Evolutionary conservation across 2,329 filamentous ascomycete species (phyloP).

Genomic region (Aspergillus udagawae): DNA sequence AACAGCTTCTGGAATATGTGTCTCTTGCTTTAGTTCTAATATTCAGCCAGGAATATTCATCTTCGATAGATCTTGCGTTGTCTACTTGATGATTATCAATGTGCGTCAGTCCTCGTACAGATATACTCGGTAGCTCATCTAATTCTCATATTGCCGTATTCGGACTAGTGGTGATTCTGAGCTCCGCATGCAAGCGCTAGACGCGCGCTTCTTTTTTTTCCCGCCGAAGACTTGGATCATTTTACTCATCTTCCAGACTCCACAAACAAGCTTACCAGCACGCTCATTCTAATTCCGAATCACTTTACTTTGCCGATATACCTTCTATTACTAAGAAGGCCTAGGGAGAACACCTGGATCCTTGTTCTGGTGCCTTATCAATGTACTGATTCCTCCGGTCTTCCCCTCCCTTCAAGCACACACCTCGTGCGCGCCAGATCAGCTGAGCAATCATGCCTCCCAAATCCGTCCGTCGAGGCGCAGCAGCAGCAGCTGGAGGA

Average conservation of each 20-base stretch:
- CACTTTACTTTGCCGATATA: too few relatives aligned
- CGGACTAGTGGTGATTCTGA: not conserved
- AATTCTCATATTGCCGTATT: not conserved
- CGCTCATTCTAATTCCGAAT: not conserved
- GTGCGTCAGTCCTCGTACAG: not conserved
- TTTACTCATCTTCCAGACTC: not conserved
- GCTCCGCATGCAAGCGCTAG: not conserved
- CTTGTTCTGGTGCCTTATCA: not conserved
- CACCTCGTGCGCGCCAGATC: conserved; percentile 3
- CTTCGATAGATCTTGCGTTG: not conserved
- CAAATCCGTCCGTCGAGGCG: conserved; percentile 27
- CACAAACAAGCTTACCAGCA: not conserved
- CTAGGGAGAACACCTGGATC: not conserved
- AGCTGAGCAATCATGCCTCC: conserved; percentile 27
- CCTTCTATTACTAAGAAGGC: not conserved
- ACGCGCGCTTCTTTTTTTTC: conserved; percentile 6
- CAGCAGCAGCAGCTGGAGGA: conserved; percentile 11
- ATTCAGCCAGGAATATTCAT: not conserved
- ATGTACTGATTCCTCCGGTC: not conserved
- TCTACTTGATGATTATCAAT: not conserved
- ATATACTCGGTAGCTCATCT: too few relatives aligned
- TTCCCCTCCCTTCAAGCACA: conserved; percentile 2
- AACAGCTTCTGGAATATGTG: not conserved
- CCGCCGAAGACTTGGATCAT: not conserved
- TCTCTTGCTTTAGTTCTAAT: not conserved